Evolutionary conservation across 2,329 filamentous ascomycete species (phyloP).

Genomic region (Penicillium palitans): DNA sequence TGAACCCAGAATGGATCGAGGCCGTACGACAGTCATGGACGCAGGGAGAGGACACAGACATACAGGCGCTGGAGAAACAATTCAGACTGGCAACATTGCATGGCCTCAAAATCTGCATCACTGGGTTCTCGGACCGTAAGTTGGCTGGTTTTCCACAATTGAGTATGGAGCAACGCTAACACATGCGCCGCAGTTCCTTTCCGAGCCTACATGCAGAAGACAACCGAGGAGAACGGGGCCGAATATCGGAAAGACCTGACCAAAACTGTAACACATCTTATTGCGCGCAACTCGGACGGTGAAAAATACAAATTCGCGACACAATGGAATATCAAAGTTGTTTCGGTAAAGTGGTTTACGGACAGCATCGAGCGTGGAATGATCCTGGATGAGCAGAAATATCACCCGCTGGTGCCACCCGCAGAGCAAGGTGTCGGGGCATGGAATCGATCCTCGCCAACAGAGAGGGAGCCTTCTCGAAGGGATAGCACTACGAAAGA

Average conservation of each 20-base stretch:
- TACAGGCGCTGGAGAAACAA: conserved; percentile 66
- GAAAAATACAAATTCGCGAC: conserved; percentile 90
- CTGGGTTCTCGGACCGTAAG: conserved; percentile 67
- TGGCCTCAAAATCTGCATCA: conserved; percentile 65
- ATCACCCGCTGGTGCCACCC: conserved; percentile 69
- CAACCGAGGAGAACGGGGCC: conserved; percentile 71
- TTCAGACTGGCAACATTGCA: conserved; percentile 47
- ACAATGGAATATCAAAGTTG: conserved; percentile 75
- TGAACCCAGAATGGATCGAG: conserved; percentile 81
- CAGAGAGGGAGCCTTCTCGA: conserved; percentile 14
- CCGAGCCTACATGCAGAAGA: conserved; percentile 68
- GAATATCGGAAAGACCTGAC: conserved; percentile 85
- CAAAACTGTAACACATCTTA: conserved; percentile 80
- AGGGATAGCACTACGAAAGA: conserved; percentile 40
- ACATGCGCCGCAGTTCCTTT: conserved; percentile 54
- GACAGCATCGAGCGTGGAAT: conserved; percentile 83
- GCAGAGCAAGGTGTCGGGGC: conserved; percentile 76
- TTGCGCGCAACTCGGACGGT: conserved; percentile 75
- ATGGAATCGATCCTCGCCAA: conserved; percentile 59
- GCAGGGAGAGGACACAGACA: conserved; percentile 71
- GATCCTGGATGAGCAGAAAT: conserved; percentile 83
- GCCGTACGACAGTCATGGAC: conserved; percentile 80
- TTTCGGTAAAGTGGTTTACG: conserved; percentile 80
- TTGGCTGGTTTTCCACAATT: conserved; percentile 12
- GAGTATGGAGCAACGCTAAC: conserved; percentile 15